Evolutionary conservation across 2,329 filamentous ascomycete species (phyloP).

Genomic region (Graphilbum fragrans): DNA sequence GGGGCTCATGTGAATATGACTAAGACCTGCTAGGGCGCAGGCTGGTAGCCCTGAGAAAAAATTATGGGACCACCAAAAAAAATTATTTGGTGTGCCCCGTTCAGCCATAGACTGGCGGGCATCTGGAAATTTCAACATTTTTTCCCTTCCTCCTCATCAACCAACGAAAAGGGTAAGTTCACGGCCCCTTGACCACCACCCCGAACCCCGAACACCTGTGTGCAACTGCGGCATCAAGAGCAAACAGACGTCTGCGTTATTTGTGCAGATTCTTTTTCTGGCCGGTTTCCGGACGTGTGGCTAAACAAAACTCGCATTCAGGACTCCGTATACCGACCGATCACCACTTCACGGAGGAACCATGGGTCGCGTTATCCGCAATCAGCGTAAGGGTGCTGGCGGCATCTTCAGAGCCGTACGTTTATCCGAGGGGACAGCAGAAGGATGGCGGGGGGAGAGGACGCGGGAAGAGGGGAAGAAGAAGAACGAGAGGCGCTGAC

Average conservation of each 20-base stretch:
- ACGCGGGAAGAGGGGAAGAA: background rate
- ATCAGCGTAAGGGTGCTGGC: slow-evolving; percentile 50
- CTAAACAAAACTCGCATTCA: background rate
- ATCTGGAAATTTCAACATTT: slow-evolving; percentile 10
- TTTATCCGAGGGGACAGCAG: background rate
- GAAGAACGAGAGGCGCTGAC: background rate
- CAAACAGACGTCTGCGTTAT: background rate
- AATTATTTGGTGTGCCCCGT: slow-evolving; percentile 9
- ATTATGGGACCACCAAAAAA: slow-evolving; percentile 5
- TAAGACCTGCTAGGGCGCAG: slow-evolving; percentile 7
- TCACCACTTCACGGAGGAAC: slow-evolving; percentile 6
- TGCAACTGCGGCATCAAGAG: too few species aligned
- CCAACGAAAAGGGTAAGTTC: slow-evolving; percentile 10
- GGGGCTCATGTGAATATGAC: too few species aligned
- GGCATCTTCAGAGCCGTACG: slow-evolving; percentile 37
- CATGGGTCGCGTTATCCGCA: slow-evolving; percentile 36
- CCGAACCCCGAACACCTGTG: background rate
- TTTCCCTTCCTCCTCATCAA: slow-evolving; percentile 5
- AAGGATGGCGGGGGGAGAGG: background rate
- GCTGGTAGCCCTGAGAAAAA: slow-evolving; percentile 8
- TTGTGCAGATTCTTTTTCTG: background rate
- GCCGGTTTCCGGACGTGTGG: too few species aligned
- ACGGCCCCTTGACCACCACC: background rate
- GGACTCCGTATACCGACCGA: slow-evolving; percentile 7
- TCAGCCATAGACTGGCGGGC: slow-evolving; percentile 2